Evolutionary conservation across 2,329 filamentous ascomycete species (phyloP).

Genomic region (Mariannaea elegans): DNA sequence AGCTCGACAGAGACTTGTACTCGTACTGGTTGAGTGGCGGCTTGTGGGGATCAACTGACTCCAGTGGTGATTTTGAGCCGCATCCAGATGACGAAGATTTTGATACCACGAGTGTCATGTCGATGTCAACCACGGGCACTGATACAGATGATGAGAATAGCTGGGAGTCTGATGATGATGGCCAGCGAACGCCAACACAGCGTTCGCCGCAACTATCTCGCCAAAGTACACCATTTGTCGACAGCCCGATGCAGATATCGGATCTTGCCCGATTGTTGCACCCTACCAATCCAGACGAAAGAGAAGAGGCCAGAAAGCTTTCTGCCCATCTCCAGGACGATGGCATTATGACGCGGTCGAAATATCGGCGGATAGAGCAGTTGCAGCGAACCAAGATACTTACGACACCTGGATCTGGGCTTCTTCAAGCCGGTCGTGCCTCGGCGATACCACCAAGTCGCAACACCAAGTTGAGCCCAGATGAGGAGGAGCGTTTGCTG

Average conservation of each 20-base stretch:
- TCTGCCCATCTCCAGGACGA: conserved; percentile 80
- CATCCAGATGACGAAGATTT: conserved; percentile 64
- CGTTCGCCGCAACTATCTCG: conserved; percentile 56
- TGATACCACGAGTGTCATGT: conserved; percentile 85
- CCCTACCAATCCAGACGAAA: conserved; percentile 79
- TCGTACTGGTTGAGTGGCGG: conserved; percentile 85
- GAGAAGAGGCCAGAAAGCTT: conserved; percentile 81
- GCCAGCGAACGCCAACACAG: conserved; percentile 79
- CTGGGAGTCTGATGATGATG: conserved; percentile 61
- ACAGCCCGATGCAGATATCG: conserved; percentile 69
- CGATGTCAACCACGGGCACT: conserved; percentile 56
- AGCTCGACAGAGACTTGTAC: conserved; percentile 80
- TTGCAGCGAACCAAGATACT: conserved; percentile 73
- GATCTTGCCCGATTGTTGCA: conserved; percentile 84
- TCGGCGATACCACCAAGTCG: conserved; percentile 25
- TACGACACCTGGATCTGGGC: conserved; percentile 42
- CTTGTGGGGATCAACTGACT: conserved; percentile 85
- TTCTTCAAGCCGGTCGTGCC: conserved; percentile 25
- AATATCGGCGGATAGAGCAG: conserved; percentile 74
- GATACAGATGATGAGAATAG: conserved; percentile 55
- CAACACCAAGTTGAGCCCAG: conserved; percentile 56
- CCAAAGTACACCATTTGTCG: conserved; percentile 66
- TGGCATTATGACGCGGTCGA: conserved; percentile 81
- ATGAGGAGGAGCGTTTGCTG: conserved; percentile 68
- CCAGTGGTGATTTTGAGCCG: conserved; percentile 80